These are phyloP conservation scores for Oldenlandia corymbosa DNA, from an alignment of 257 asterid genomes.

Conservation along the genomic window DNA sequence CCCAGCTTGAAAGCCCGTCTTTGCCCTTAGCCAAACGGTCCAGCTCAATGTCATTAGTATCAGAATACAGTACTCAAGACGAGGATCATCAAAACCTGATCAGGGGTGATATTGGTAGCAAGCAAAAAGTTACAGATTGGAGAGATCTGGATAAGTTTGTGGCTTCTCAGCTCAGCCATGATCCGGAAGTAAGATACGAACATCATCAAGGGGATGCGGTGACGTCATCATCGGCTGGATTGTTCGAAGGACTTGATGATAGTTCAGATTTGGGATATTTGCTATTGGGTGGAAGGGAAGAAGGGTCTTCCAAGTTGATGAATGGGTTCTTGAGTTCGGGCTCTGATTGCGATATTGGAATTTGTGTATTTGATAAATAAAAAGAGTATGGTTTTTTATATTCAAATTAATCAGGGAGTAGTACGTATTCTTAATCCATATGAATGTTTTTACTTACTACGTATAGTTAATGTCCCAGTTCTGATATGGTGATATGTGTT, in stretches of 20 bases:
- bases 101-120: background rate
- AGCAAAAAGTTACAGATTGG: constrained; percentile 59
- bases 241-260: constrained; percentile 17
- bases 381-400: too few species aligned
- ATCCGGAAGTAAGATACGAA: constrained; percentile 16
- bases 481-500: too few species aligned
- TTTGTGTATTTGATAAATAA: constrained; percentile 52
- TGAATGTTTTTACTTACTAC: background rate
- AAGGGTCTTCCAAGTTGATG: constrained; percentile 35
- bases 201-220: constrained; percentile 11
- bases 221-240: constrained; percentile 14
- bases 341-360: constrained; percentile 50
- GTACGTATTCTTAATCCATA: background rate
- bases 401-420: background rate
- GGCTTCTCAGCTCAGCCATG: constrained; percentile 69
- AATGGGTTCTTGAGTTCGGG: constrained; percentile 35
- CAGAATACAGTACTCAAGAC: background rate
- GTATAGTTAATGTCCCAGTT: too few species aligned
- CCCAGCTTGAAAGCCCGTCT: constrained; percentile 50
- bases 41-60: constrained; percentile 13
- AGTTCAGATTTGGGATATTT: constrained; percentile 41
- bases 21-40: constrained; percentile 31
- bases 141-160: constrained; percentile 70
- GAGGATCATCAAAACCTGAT: constrained; percentile 15
- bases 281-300: constrained; percentile 37